Base-by-base conservation (phyloP, 208 protist species). In the Porcisia deanei region DNA sequence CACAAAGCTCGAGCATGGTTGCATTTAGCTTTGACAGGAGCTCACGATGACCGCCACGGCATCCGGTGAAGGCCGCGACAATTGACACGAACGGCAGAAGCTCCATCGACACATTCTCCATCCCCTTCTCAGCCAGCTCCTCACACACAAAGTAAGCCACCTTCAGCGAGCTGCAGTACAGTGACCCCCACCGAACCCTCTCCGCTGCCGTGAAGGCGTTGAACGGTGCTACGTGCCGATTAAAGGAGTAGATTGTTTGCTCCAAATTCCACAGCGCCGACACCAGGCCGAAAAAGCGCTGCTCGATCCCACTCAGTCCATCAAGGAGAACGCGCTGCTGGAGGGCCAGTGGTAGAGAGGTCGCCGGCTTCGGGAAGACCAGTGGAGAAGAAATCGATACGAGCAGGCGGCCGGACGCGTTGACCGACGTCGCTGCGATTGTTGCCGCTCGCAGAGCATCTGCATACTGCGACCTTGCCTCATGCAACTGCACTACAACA, bases 41-140 rank as follows among this genome's bases (percentile, higher is more conserved):
- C 84, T 96, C 89, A 2, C 87, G 86, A 70, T 96, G 90, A 25
- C 92, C 92, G 12, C 89, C 90, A n/a, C 80, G 70, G 78, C 89
- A 96, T 1, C 85, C 83, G 4, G 88, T 65, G 65, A 96, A 90
- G n/a, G 82, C 49, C 16, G 89, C 84, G 9, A 94, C 87, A 5
- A 88, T 84, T 39, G 87, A 81, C 25, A 94, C 84, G 41, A 96
- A 87, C 0, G 80, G 74, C 52, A 92, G 77, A 41, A 92, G 88
- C 18, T 81, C 66, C 60, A 82, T 77, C 1, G 92, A 85, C 7
- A 93, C 72, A 30, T 82, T 75, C 69, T 93, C 81, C 37, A 87
- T 83, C 16, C 84, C 83, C 8, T 87, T 84, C 74, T 81, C 76
- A 6, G 47, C 18, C n/a, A 96, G 60, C 43, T 89, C 76, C 52